Percentiles rank a stretch among this genome's conserved stretches.
phyloP scores from a whole-genome alignment of 2,329 filamentous ascomycete species.

The Byssoonygena ceratinophila region DNA sequence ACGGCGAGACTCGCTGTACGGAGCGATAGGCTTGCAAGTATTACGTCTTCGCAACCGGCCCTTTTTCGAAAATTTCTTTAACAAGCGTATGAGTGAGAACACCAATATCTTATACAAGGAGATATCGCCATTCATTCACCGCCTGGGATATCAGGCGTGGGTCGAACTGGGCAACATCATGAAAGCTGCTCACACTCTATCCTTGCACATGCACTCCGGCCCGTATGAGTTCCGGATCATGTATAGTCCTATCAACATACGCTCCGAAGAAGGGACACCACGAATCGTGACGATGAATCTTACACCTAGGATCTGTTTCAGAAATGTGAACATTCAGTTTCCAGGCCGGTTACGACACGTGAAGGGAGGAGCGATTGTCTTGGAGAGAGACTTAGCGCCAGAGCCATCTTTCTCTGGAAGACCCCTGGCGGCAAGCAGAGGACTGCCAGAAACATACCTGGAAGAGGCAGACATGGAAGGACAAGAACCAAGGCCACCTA shows the following conservation, averaged over 20 bases:
- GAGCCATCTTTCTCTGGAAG: too few relatives aligned
- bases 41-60: constrained; percentile 17
- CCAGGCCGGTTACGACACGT: not conserved
- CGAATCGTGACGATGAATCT: constrained; percentile 19
- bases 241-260: constrained; percentile 17
- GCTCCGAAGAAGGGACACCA: constrained; percentile 14
- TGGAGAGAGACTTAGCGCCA: not conserved
- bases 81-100: constrained; percentile 18
- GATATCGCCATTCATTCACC: constrained; percentile 20
- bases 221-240: constrained; percentile 21
- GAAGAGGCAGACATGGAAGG: too few relatives aligned
- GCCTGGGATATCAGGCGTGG: constrained; percentile 15
- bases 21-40: constrained; percentile 19
- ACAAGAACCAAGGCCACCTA: too few relatives aligned
- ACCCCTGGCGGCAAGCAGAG: too few relatives aligned
- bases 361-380: not conserved
- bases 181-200: constrained; percentile 23
- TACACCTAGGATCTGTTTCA: constrained; percentile 19
- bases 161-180: constrained; percentile 21
- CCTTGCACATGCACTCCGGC: constrained; percentile 22
- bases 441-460: too few relatives aligned
- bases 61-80: constrained; percentile 21
- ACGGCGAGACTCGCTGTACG: constrained; percentile 19
- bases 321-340: constrained; percentile 13
- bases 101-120: constrained; percentile 18